phyloP scores from a whole-genome alignment of 129 eudicot genomes.

The Lonicera japonica region DNA sequence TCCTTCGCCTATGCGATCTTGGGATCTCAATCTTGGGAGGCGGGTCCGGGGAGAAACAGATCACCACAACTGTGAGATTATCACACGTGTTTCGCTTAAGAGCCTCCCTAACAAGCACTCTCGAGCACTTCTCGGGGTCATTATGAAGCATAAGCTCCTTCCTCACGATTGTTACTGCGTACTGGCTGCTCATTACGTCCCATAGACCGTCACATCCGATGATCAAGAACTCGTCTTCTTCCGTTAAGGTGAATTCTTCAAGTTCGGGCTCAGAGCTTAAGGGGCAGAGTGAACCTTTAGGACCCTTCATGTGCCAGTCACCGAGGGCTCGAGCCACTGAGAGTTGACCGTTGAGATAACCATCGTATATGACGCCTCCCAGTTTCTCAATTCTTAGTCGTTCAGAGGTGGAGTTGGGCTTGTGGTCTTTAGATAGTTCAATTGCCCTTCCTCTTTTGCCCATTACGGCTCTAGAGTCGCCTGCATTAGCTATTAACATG shows the following conservation, averaged over 20 bases:
- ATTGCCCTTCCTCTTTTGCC: slow-evolving; percentile 86
- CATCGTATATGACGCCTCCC: slow-evolving; percentile 77
- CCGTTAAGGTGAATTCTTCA: slow-evolving; percentile 45
- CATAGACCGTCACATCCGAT: slow-evolving; percentile 86
- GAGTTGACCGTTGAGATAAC: slow-evolving; percentile 76
- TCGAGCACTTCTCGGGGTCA: slow-evolving; percentile 66
- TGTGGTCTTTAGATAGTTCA: slow-evolving; percentile 79
- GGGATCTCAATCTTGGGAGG: slow-evolving; percentile 73
- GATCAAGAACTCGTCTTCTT: slow-evolving; percentile 84
- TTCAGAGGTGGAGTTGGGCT: slow-evolving; percentile 78
- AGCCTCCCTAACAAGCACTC: slow-evolving; percentile 67
- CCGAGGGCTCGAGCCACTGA: slow-evolving; percentile 92
- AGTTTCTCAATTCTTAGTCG: slow-evolving; percentile 63
- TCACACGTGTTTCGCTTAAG: slow-evolving; percentile 69
- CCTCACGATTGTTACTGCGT: slow-evolving; percentile 77
- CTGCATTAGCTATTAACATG: slow-evolving; percentile 81
- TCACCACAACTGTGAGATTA: slow-evolving; percentile 67
- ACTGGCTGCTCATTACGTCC: slow-evolving; percentile 93
- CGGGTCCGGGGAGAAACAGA: slow-evolving; percentile 71
- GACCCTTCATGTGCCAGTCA: slow-evolving; percentile 91
- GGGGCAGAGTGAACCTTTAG: slow-evolving; percentile 60
- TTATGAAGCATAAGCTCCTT: slow-evolving; percentile 74
- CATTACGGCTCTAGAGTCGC: slow-evolving; percentile 84
- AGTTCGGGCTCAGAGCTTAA: slow-evolving; percentile 78
- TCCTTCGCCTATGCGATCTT: slow-evolving; percentile 48